A percentile compares a stretch with the other conserved stretches of the same genome.
Evolutionary conservation across 768 basidiomycete genomes (phyloP).

Genomic region (Polyporus arcularius): DNA sequence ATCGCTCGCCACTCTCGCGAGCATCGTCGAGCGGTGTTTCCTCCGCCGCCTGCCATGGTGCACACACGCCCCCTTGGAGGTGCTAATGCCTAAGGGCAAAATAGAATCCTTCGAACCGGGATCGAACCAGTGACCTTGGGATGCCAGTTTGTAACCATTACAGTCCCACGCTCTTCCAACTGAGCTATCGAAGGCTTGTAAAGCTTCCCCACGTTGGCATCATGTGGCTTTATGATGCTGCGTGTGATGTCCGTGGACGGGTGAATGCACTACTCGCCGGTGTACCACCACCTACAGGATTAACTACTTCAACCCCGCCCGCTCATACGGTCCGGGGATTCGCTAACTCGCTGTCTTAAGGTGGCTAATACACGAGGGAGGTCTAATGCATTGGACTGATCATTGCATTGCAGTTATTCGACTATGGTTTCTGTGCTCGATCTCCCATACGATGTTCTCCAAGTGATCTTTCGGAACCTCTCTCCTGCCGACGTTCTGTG

Average conservation of each 20-base stretch:
- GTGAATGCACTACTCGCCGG: too few relatives aligned
- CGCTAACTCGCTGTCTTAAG: too few relatives aligned
- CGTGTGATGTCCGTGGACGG: too few relatives aligned
- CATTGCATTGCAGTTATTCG: not conserved
- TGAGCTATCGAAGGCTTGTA: constrained; percentile 13
- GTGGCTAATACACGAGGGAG: not conserved
- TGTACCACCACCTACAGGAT: too few relatives aligned
- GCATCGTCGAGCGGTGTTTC: too few relatives aligned
- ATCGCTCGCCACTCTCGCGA: too few relatives aligned
- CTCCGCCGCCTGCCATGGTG: too few relatives aligned
- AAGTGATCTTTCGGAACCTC: constrained; percentile 14
- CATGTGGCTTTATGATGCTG: too few relatives aligned
- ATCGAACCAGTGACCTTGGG: constrained; percentile 13
- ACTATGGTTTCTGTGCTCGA: constrained; percentile 5
- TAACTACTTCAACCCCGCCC: too few relatives aligned
- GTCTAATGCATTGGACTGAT: not conserved
- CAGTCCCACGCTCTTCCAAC: constrained; percentile 16
- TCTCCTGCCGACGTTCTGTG: constrained; percentile 18
- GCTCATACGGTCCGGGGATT: too few relatives aligned
- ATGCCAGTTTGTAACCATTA: constrained; percentile 8
- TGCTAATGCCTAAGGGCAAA: too few relatives aligned
- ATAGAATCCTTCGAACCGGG: constrained; percentile 12
- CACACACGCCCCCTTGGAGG: too few relatives aligned
- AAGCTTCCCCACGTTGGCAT: not conserved
- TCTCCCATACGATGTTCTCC: constrained; percentile 25